phyloP scores from a whole-genome alignment of 768 basidiomycete genomes.

The Hypholoma fasciculare region DNA sequence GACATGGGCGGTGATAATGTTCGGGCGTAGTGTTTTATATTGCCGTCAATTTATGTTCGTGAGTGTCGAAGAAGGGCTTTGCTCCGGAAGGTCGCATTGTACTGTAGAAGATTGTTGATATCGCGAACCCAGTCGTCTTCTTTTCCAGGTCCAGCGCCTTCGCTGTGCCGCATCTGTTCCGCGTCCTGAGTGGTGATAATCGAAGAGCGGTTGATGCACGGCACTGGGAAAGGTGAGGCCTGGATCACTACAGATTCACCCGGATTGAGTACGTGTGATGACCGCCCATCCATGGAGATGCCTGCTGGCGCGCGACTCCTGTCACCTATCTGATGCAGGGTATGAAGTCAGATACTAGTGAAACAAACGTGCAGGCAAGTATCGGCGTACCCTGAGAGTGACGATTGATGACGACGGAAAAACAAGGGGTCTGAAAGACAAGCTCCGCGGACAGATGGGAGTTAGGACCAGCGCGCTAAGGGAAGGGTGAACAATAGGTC shows the following conservation, averaged over 20 bases:
- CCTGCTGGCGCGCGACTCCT: slow-evolving; percentile 85
- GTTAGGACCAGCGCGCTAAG: slow-evolving; percentile 88
- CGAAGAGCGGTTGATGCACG: slow-evolving; percentile 88
- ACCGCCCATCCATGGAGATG: slow-evolving; percentile 92
- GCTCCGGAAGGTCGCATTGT: slow-evolving; percentile 92
- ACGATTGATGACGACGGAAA: slow-evolving; percentile 82
- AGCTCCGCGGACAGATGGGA: slow-evolving; percentile 92
- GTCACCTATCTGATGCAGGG: slow-evolving; percentile 67
- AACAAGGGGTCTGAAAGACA: slow-evolving; percentile 90
- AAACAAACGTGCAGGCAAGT: slow-evolving; percentile 1
- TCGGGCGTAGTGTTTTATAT: neutral
- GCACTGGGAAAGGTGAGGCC: slow-evolving; percentile 87
- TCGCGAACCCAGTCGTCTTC: slow-evolving; percentile 97
- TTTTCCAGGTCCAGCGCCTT: slow-evolving; percentile 76
- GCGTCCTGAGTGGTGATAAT: slow-evolving; percentile 53
- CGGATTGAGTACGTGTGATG: slow-evolving; percentile 77
- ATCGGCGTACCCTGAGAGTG: slow-evolving; percentile 64
- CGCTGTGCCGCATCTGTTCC: slow-evolving; percentile 43
- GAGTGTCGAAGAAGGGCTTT: slow-evolving; percentile 80
- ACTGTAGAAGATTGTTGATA: slow-evolving; percentile 92
- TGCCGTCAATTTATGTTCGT: slow-evolving; percentile 45
- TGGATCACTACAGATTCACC: slow-evolving; percentile 86
- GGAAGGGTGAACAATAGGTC: slow-evolving; percentile 94
- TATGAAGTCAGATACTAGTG: neutral
- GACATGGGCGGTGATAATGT: neutral